Evolutionary conservation across 164 flowering plant species (phyloP).

Genomic region (Akebia trifoliata): DNA sequence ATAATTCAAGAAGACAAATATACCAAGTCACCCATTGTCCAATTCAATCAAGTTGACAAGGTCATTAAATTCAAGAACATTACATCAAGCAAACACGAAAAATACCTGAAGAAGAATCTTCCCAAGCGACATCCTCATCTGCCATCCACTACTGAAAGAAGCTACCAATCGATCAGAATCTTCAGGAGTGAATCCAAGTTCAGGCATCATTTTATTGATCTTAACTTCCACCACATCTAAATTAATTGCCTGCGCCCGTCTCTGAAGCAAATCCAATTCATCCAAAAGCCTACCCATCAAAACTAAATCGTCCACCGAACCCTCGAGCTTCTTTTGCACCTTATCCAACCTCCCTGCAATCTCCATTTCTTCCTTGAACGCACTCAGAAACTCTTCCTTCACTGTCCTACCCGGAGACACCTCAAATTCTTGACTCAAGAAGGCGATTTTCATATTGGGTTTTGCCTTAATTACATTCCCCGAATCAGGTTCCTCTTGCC

Average conservation of each 20-base stretch:
- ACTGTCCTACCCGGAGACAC: conserved; percentile 76
- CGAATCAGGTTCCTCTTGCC: conserved; percentile 88
- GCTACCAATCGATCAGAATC: conserved; percentile 91
- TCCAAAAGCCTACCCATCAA: conserved; percentile 97
- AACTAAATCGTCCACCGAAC: conserved; percentile 71
- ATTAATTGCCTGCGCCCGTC: conserved; percentile 73
- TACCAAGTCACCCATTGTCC: no score
- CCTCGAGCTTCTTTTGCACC: conserved; percentile 88
- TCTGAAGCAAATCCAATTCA: conserved; percentile 91
- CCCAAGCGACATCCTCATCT: conserved; percentile 99
- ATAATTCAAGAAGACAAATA: no score
- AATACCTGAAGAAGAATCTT: conserved; percentile 94
- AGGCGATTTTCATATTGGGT: conserved; percentile 77
- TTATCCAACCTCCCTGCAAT: conserved; percentile 67
- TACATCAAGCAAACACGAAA: not conserved
- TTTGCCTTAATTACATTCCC: conserved; percentile 89
- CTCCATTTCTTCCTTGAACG: conserved; percentile 92
- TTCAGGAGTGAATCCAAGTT: conserved; percentile 77
- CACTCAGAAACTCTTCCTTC: conserved; percentile 86
- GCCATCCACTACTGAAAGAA: conserved; percentile 96
- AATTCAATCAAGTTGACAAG: no score
- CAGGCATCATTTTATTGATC: conserved; percentile 91
- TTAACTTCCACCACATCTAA: conserved; percentile 77
- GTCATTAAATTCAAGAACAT: not conserved
- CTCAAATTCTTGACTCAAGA: conserved; percentile 94